phyloP scores from a whole-genome alignment of 1,139 yeast species.

The Saccharomyces hybrid region DNA sequence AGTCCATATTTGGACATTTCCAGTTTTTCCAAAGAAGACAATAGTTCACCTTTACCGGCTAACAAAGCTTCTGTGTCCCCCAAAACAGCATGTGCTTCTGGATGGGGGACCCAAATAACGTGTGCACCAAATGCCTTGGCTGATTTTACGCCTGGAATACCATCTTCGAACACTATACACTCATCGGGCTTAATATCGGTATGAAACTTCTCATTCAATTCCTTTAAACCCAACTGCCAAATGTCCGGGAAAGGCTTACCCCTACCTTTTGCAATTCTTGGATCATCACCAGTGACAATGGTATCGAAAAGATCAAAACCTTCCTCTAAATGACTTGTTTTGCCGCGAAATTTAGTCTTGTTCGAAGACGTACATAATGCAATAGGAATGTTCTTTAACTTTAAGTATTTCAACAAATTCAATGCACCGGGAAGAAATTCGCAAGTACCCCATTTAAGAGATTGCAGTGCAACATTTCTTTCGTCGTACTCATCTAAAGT shows the following conservation, averaged over 20 bases:
- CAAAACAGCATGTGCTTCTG: slow-evolving; percentile 51
- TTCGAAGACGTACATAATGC: slow-evolving; percentile 91
- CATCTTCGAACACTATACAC: slow-evolving; percentile 89
- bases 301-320: slow-evolving; percentile 60
- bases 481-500: slow-evolving; percentile 55
- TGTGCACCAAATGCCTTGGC: slow-evolving; percentile 80
- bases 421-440: slow-evolving; percentile 77
- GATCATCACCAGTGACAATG: slow-evolving; percentile 82
- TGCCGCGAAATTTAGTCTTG: slow-evolving; percentile 48
- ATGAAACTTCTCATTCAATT: slow-evolving; percentile 47
- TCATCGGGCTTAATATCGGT: slow-evolving; percentile 59
- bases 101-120: slow-evolving; percentile 91
- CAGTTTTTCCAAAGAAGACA: slow-evolving; percentile 47
- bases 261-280: slow-evolving; percentile 68
- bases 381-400: slow-evolving; percentile 52
- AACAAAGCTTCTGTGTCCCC: slow-evolving; percentile 43
- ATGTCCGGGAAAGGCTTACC: slow-evolving; percentile 95
- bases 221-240: slow-evolving; percentile 72
- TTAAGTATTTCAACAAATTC: slow-evolving; percentile 52
- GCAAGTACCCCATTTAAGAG: slow-evolving; percentile 52
- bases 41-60: slow-evolving; percentile 48
- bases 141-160: slow-evolving; percentile 78
- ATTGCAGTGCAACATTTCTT: slow-evolving; percentile 49
- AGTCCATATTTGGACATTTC: slow-evolving; percentile 45
- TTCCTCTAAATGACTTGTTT: slow-evolving; percentile 59